A percentile compares a stretch with the other conserved stretches of the same genome.
Conservation (phyloP, 129 eudicot species). For the Deinandra increscens region DNA sequence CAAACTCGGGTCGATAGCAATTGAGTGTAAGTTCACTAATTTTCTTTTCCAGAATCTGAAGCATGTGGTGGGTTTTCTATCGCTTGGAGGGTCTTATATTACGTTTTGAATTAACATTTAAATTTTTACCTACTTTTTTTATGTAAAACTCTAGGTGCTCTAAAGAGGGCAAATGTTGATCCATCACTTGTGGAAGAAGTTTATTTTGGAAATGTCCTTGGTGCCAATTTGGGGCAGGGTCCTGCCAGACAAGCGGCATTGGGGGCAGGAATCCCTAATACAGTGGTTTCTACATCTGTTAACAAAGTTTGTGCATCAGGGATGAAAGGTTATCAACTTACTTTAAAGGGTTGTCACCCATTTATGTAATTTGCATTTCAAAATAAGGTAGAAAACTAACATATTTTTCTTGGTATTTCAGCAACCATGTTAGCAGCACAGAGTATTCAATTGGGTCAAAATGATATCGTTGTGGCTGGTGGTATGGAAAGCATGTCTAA, state of each 20-base stretch:
- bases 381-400: slow-evolving; percentile 15
- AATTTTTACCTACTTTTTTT: not conserved
- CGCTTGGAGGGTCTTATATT: not conserved
- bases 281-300: slow-evolving; percentile 81
- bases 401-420: slow-evolving; percentile 38
- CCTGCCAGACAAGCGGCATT: slow-evolving; percentile 98
- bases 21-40: slow-evolving; percentile 55
- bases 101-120: slow-evolving; percentile 2
- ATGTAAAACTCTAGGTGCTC: slow-evolving; percentile 61
- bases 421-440: slow-evolving; percentile 99
- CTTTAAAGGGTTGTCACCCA: not conserved
- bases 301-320: slow-evolving; percentile 99
- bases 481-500: slow-evolving; percentile 99
- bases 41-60: not conserved
- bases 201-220: slow-evolving; percentile 90
- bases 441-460: slow-evolving; percentile 87
- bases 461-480: slow-evolving; percentile 92
- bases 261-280: slow-evolving; percentile 91
- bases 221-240: slow-evolving; percentile 98
- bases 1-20: slow-evolving; percentile 88
- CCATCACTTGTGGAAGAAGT: slow-evolving; percentile 96
- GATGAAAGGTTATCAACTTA: slow-evolving; percentile 69
- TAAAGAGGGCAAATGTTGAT: slow-evolving; percentile 85
- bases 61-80: not conserved
- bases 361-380: not conserved